Base-by-base conservation (phyloP, 768 basidiomycete genomes). In the Rhodocollybia butyracea region DNA sequence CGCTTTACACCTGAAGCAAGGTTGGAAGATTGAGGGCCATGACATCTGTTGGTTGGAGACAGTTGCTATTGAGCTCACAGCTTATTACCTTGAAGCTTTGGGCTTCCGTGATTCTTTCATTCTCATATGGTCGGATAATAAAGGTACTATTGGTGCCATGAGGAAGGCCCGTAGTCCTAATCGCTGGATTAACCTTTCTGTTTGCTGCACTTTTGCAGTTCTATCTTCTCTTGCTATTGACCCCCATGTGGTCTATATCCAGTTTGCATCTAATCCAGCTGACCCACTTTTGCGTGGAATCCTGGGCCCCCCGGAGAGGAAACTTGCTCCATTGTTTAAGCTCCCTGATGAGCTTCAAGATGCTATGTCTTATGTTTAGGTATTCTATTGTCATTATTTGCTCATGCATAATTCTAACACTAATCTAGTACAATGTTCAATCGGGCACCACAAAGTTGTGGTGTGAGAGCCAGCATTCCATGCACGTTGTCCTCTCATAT, bases 401-500 rank as follows among this genome's bases (percentile, higher is more conserved):
- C 26, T 5, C 21, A 11, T 13, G 46, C 72, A 48, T 12, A 19
- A 27, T 22, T 48, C 21, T 26, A 26, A 13, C 26, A 26, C 21
- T 21, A 31, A 13, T 30, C 30, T 17, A 8, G 17, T 12, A 21
- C 17, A 29, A 31, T 48, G 46, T 10, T 6, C 46, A n/a, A n/a
- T n/a, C n/a, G n/a, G n/a, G n/a, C n/a, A n/a, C 34, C 17, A 17
- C 8, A 36, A 8, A 36, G 34, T 36, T 36, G 17, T 36, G 34
- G 34, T 36, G 34, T 17, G 17, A 17, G 17, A 7, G 17, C 34
- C 17, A 17, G 34, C 17, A 36, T 36, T 17, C 34, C 30, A 0
- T 54, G 60, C 12, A 11, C 73, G 0, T 50, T 64, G 11, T 57
- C 70, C 22, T 62, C 27, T 67, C 66, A 0, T 70, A 73, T 56